Evolutionary conservation across 495 filamentous ascomycete species (phyloP).

Genomic region (Tuber melanosporum): DNA sequence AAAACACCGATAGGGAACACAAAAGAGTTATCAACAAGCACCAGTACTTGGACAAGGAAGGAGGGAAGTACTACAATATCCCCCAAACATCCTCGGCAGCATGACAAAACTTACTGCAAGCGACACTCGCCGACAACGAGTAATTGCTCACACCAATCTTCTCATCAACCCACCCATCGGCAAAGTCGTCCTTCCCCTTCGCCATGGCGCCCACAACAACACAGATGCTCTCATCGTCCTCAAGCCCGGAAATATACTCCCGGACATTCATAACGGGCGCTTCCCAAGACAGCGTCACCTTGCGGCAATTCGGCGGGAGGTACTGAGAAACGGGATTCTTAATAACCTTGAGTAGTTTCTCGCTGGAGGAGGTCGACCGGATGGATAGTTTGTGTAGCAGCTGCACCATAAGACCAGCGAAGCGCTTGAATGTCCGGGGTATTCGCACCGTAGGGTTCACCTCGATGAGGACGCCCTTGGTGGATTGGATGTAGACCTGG

Average conservation of each 20-base stretch:
- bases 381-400: constrained; percentile 95
- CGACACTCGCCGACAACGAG: constrained; percentile 91
- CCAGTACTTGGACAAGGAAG: neutral
- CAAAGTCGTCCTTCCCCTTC: constrained; percentile 91
- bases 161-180: constrained; percentile 89
- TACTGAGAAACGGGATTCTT: constrained; percentile 96
- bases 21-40: neutral
- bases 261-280: constrained; percentile 74
- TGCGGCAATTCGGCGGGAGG: constrained; percentile 91
- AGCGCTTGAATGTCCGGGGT: constrained; percentile 96
- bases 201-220: constrained; percentile 99
- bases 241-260: constrained; percentile 77
- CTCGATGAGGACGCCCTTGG: constrained; percentile 93
- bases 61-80: constrained; percentile 57
- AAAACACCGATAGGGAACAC: neutral
- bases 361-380: constrained; percentile 87
- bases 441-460: constrained; percentile 96
- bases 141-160: constrained; percentile 97
- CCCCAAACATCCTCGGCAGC: constrained; percentile 95
- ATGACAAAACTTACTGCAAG: constrained; percentile 98
- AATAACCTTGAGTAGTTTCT: constrained; percentile 96
- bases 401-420: constrained; percentile 97
- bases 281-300: constrained; percentile 91
- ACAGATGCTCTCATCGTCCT: constrained; percentile 80
- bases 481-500: constrained; percentile 97